Conservation (phyloP, 148 eudicot genomes). For the Camellia granthamiana region DNA sequence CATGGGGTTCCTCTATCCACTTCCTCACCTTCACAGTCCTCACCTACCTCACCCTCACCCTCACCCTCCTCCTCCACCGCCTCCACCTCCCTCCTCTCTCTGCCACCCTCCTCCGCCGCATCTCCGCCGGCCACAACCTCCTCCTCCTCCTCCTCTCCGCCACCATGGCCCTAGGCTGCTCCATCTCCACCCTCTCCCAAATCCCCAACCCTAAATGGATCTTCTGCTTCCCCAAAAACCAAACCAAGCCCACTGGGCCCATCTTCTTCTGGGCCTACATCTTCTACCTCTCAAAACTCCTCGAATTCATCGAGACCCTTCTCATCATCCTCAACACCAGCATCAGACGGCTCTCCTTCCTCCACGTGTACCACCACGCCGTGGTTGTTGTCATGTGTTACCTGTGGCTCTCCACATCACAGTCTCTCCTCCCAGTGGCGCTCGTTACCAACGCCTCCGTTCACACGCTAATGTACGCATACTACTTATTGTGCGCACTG, state of each 20-base stretch:
- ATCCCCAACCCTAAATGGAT: conserved; percentile 31
- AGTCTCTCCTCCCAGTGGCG: conserved; percentile 68
- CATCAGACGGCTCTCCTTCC: conserved; percentile 57
- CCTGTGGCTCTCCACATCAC: conserved; percentile 56
- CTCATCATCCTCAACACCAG: conserved; percentile 48
- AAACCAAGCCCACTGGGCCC: conserved; percentile 58
- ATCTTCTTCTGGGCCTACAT: conserved; percentile 82
- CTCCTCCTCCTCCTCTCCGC: conserved; percentile 69
- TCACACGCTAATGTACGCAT: conserved; percentile 82
- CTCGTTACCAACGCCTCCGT: conserved; percentile 67
- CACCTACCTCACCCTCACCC: conserved; percentile 57
- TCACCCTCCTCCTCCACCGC: conserved; percentile 38
- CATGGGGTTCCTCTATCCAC: conserved; percentile 40
- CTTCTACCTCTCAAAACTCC: conserved; percentile 78
- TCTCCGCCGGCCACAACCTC: conserved; percentile 53
- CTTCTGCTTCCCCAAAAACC: conserved; percentile 68
- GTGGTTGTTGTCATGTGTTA: conserved; percentile 77
- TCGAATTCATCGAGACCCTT: conserved; percentile 74
- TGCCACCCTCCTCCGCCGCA: conserved; percentile 44
- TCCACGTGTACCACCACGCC: conserved; percentile 95
- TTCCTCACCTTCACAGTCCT: conserved; percentile 46
- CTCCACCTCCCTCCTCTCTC: conserved; percentile 31
- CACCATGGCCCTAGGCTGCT: conserved; percentile 53
- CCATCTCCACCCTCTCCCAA: conserved; percentile 59
- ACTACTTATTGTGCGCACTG: conserved; percentile 57